A percentile compares a stretch with the other conserved stretches of the same genome.
Evolutionary conservation across 768 basidiomycete species (phyloP).

Genomic region (Macrolepiota dolichaula): DNA sequence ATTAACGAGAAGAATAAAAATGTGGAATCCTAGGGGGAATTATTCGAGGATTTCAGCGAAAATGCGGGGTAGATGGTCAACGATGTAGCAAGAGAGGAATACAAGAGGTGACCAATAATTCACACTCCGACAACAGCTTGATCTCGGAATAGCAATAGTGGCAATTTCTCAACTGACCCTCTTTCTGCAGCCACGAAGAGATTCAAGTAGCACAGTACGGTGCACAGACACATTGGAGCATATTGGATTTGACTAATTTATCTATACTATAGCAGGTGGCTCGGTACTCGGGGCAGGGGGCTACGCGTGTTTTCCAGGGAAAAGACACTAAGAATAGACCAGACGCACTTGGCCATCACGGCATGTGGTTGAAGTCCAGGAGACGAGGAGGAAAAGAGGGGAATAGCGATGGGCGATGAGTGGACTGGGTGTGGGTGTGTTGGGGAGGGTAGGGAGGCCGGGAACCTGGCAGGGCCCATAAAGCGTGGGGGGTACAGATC

Average conservation of each 20-base stretch:
- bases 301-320: conserved; percentile 5
- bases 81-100: conserved; percentile 37
- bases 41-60: conserved; percentile 17
- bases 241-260: neutral
- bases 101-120: conserved; percentile 31
- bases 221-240: neutral
- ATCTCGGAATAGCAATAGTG: conserved; percentile 18
- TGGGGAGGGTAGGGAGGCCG: neutral
- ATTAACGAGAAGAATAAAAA: conserved; percentile 20
- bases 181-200: neutral
- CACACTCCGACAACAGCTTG: conserved; percentile 36
- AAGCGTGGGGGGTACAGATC: neutral
- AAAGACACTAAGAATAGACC: conserved; percentile 12
- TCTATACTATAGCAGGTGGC: conserved; percentile 4
- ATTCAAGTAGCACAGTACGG: neutral
- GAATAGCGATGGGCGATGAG: neutral
- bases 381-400: neutral
- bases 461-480: neutral
- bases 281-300: conserved; percentile 7
- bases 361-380: neutral
- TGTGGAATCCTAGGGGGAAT: conserved; percentile 13
- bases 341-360: neutral
- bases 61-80: conserved; percentile 25
- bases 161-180: conserved; percentile 6
- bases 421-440: neutral